phyloP scores from a whole-genome alignment of 2,329 filamentous ascomycete genomes.

The Emergomyces africanus region DNA sequence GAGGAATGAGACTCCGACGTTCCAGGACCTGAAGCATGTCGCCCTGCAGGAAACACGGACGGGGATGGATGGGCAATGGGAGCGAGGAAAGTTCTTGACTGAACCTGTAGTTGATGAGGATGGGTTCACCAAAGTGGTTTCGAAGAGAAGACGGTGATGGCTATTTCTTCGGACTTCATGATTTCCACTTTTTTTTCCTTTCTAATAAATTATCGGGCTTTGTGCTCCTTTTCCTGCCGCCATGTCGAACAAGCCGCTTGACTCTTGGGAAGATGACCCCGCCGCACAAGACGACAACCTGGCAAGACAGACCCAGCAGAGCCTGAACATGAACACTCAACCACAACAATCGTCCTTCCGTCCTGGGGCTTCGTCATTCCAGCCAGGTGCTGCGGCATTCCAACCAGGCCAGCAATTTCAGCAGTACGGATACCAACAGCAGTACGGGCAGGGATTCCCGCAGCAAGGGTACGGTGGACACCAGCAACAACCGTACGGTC shows the following conservation, averaged over 20 bases:
- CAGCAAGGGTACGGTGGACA: slow-evolving; percentile 36
- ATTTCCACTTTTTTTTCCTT: background rate
- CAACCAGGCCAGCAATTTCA: slow-evolving; percentile 58
- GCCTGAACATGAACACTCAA: slow-evolving; percentile 58
- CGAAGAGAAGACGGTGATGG: slow-evolving; percentile 47
- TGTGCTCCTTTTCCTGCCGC: slow-evolving; percentile 15
- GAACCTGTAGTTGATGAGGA: slow-evolving; percentile 67
- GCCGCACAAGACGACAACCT: slow-evolving; percentile 64
- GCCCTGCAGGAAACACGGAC: background rate
- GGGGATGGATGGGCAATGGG: background rate
- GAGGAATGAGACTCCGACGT: background rate
- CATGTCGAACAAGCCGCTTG: slow-evolving; percentile 64
- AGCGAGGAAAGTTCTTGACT: slow-evolving; percentile 39
- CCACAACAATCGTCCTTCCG: slow-evolving; percentile 46
- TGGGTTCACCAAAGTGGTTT: slow-evolving; percentile 63
- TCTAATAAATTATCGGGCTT: slow-evolving; percentile 6
- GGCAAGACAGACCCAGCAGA: slow-evolving; percentile 61
- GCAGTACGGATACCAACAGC: slow-evolving; percentile 43
- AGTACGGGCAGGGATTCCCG: slow-evolving; percentile 32
- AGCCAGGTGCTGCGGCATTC: slow-evolving; percentile 58
- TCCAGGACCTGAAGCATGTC: background rate
- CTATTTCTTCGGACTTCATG: background rate
- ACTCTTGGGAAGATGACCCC: slow-evolving; percentile 90
- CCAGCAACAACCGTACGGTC: slow-evolving; percentile 40
- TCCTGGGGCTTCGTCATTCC: slow-evolving; percentile 57